Conservation (phyloP, 306 rosid genomes). For the Casuarina equisetifolia region DNA sequence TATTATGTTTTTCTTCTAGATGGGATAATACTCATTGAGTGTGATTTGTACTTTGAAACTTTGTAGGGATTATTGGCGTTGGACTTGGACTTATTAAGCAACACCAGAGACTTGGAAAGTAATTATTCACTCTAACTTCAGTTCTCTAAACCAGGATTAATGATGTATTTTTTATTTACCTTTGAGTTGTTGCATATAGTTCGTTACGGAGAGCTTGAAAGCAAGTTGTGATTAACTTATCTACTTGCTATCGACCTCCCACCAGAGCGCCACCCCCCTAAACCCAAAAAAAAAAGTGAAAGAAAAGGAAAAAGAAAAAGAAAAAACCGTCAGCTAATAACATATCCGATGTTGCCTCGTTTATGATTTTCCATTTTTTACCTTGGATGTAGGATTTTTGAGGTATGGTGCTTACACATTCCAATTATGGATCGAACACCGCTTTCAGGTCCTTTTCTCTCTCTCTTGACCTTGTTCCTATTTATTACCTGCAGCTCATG, state of each 20-base stretch:
- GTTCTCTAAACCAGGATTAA: slow-evolving; percentile 3
- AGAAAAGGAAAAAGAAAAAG: neutral
- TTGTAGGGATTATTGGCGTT: slow-evolving; percentile 75
- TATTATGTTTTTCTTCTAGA: neutral
- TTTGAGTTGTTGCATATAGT: slow-evolving; percentile 1
- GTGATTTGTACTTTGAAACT: neutral
- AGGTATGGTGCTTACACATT: slow-evolving; percentile 89
- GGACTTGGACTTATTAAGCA: slow-evolving; percentile 81
- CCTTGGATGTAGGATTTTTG: slow-evolving; percentile 61
- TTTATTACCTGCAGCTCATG: neutral
- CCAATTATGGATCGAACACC: slow-evolving; percentile 75
- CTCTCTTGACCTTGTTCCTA: neutral
- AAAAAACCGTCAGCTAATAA: neutral
- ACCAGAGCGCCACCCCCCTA: too few relatives aligned
- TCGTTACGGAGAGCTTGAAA: slow-evolving; percentile 16
- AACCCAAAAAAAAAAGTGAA: neutral
- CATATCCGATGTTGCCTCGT: slow-evolving; percentile 1
- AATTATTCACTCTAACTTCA: slow-evolving; percentile 21
- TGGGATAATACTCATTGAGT: neutral
- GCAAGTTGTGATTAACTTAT: neutral
- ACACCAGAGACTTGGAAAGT: slow-evolving; percentile 72
- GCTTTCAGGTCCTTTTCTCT: slow-evolving; percentile 52
- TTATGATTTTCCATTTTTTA: slow-evolving; percentile 4
- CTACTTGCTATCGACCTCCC: neutral
- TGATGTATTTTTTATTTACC: neutral